Base-by-base conservation (phyloP, 2,329 filamentous ascomycete species). In the Diplodia corticola region DNA sequence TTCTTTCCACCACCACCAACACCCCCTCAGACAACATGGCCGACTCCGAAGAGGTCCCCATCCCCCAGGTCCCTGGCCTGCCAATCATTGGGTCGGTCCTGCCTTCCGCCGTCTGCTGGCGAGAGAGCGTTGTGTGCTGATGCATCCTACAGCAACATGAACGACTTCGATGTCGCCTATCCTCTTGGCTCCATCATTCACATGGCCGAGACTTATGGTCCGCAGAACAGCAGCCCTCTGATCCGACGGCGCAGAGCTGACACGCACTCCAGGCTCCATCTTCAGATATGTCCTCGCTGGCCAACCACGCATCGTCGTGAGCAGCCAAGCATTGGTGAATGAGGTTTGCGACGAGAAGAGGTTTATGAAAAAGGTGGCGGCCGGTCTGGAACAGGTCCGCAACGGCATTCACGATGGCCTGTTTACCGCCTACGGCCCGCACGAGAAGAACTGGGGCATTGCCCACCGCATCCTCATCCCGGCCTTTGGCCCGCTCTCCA, bases 401-500 rank as follows among this genome's bases (percentile, higher is more conserved):
- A 78, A 78, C 55, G 76, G 76, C 17, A 70, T 74, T 0, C 76
- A 77, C 28, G 73, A 79, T 68, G 78, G 79, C 4, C 71, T 81
- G 0, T 81, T 81, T 69, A 80, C 79, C 17, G 75, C 78, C 2
- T 73, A 73, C 30, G 74, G 75, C 13, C 73, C 75, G 1, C 75
- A 80, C 65, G 75, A 78, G 37, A 75, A 63, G 22, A 68, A 69
- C 24, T 69, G 68, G 68, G 86, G 84, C 28, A 83, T 89, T 69
- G 89, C 90, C 30, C 86, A 91, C 71, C 80, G 87, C 24, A 78
- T 88, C 17, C 78, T 92, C 64, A 84, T 89, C 71, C 89, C 89
- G 0, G 88, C 88, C 2, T 91, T 92, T 73, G 89, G 89, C 0
- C 89, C 89, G 0, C 75, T 91, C 24, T 82, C 85, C 1, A 91